Base-by-base conservation (phyloP, 441 rosid genomes). In the Flueggea neowawraea region DNA sequence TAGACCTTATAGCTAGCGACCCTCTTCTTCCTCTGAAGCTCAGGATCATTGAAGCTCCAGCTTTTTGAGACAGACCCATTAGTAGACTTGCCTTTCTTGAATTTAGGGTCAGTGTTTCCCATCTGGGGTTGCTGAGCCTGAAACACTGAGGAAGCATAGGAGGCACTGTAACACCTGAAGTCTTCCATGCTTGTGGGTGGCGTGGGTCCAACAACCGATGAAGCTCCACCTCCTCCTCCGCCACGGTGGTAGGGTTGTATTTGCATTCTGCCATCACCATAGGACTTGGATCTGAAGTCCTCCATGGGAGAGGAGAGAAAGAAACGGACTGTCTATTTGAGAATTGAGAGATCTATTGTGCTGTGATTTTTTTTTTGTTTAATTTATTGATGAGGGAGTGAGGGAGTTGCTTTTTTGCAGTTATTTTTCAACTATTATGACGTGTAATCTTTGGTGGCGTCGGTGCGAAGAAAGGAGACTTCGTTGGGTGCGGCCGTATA, bases 1-100 rank as follows among this genome's bases (percentile, higher is more conserved):
- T 85, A 85, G n/a, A 78, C 83, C 78, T 85, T 87, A 61, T 87
- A 87, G 80, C 82, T 62, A 15, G 87, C 90, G 0, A 87, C 89
- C 64, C 94, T 78, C 73, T 63, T 84, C 76, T 81, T 87, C 84
- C 94, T 81, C 79, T 81, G 89, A 69, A 84, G 54, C 68, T 87
- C 90, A 0, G 87, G 86, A 64, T 87, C 88, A 17, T 22, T 58
- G 15, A 87, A 72, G 50, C 83, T 81, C 88, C 83, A 84, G 64
- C 67, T 76, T 59, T 72, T 82, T 0, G 83, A 78, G 45, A 63
- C 50, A 3, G 71, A 73, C 67, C 72, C 77, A 52, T 65, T 69
- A 3, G 73, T 72, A 28, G 81, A 79, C 73, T 80, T 86, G 12
- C 78, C 84, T 63, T 80, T 82, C 63, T 75, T 81, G 62, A 81